phyloP scores from a whole-genome alignment of 331 rosid genomes.

The Malus hybrid region DNA sequence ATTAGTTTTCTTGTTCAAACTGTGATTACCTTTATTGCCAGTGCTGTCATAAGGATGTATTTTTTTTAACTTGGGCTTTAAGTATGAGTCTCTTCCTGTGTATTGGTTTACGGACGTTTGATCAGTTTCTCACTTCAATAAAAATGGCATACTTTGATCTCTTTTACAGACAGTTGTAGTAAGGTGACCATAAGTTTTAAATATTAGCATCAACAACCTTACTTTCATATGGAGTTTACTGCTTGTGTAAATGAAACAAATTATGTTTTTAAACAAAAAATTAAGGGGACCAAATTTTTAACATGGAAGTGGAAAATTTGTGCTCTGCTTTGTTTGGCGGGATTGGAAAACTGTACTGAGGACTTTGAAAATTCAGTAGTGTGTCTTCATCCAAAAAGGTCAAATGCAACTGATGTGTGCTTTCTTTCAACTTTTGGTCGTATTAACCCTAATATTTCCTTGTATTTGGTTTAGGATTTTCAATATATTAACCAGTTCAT shows the following conservation, averaged over 20 bases:
- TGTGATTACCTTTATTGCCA: not conserved
- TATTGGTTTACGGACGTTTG: not conserved
- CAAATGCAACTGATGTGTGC: not conserved
- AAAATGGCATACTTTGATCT: not conserved
- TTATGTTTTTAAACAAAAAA: not conserved
- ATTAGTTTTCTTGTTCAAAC: not conserved
- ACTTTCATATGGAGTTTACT: not conserved
- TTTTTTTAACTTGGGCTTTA: not conserved
- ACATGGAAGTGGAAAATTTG: not conserved
- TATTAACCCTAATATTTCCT: not conserved
- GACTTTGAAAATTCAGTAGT: not conserved
- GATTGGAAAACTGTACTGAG: not conserved
- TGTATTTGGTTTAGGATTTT: constrained; percentile 13
- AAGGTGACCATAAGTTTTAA: not conserved
- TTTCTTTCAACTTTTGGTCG: not conserved
- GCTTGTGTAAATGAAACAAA: not conserved
- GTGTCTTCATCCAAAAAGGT: not conserved
- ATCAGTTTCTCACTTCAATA: not conserved
- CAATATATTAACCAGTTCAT: constrained; percentile 21
- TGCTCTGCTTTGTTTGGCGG: not conserved
- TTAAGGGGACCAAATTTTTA: not conserved
- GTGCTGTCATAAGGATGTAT: not conserved
- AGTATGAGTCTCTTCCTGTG: not conserved
- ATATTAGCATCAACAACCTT: not conserved
- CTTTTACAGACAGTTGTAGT: not conserved